phyloP scores from a whole-genome alignment of 345 rosid genomes.

The Euphorbia lathyris region DNA sequence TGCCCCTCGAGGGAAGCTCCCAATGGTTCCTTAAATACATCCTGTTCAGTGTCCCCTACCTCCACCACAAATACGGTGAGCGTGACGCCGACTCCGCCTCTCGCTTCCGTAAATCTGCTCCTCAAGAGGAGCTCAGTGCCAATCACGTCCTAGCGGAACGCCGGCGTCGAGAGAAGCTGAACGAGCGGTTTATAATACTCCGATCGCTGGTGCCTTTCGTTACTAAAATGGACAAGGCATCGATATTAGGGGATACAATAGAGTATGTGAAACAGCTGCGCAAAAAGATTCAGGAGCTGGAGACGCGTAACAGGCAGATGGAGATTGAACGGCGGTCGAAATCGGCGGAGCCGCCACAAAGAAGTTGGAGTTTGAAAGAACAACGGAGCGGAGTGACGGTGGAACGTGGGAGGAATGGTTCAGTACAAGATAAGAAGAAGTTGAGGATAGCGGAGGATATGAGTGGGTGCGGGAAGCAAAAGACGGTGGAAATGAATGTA shows the following conservation, averaged over 20 bases:
- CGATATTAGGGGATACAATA: slow-evolving; percentile 91
- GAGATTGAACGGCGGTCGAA: slow-evolving; percentile 45
- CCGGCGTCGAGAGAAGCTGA: slow-evolving; percentile 90
- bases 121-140: slow-evolving; percentile 72
- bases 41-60: slow-evolving; percentile 66
- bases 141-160: slow-evolving; percentile 94
- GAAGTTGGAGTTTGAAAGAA: slow-evolving; percentile 35
- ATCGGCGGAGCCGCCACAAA: slow-evolving; percentile 30
- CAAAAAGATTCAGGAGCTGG: slow-evolving; percentile 78
- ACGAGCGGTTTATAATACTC: slow-evolving; percentile 73
- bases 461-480: slow-evolving; percentile 43
- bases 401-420: slow-evolving; percentile 37
- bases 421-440: slow-evolving; percentile 48
- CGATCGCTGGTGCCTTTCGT: slow-evolving; percentile 92
- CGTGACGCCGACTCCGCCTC: slow-evolving; percentile 33
- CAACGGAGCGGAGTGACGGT: slow-evolving; percentile 30
- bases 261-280: slow-evolving; percentile 88
- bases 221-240: slow-evolving; percentile 97
- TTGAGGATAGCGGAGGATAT: slow-evolving; percentile 45
- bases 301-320: slow-evolving; percentile 43
- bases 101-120: slow-evolving; percentile 41
- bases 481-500: slow-evolving; percentile 39
- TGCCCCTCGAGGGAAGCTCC: slow-evolving; percentile 41
- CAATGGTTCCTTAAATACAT: slow-evolving; percentile 88
- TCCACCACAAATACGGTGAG: slow-evolving; percentile 57